phyloP scores from a whole-genome alignment of 495 filamentous ascomycete species.

The Staphylotrichum longicolle region DNA sequence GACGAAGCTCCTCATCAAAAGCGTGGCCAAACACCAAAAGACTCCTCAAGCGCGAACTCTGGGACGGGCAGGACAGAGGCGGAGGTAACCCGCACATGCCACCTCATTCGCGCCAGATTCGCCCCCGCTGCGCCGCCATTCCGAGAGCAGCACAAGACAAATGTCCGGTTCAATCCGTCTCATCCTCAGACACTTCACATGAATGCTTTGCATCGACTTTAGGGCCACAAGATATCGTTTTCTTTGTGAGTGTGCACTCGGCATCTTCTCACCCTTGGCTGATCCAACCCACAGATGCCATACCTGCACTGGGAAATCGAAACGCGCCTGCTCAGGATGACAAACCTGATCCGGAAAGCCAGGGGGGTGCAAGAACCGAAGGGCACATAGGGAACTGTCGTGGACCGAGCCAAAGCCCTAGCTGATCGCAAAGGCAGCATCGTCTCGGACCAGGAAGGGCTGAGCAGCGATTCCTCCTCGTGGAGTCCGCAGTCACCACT shows the following conservation, averaged over 20 bases:
- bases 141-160: conserved; percentile 14
- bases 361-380: conserved; percentile 23
- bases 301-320: conserved; percentile 34
- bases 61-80: conserved; percentile 31
- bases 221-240: conserved; percentile 24
- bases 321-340: conserved; percentile 31
- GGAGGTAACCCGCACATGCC: conserved; percentile 27
- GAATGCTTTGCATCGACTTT: conserved; percentile 14
- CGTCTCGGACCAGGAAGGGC: conserved; percentile 12
- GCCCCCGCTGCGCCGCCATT: conserved; percentile 29
- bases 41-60: conserved; percentile 30
- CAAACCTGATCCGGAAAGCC: conserved; percentile 28
- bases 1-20: neutral
- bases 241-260: conserved; percentile 20
- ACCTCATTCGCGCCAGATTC: conserved; percentile 30
- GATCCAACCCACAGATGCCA: conserved; percentile 20
- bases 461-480: conserved; percentile 20
- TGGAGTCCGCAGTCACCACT: conserved; percentile 28
- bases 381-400: conserved; percentile 29
- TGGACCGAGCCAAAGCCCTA: conserved; percentile 24
- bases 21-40: conserved; percentile 30
- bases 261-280: too few species aligned
- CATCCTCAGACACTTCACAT: neutral
- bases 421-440: conserved; percentile 24
- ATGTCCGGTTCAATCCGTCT: neutral